Evolutionary conservation across 768 basidiomycete species (phyloP).

Genomic region (Flagelloscypha sp.): DNA sequence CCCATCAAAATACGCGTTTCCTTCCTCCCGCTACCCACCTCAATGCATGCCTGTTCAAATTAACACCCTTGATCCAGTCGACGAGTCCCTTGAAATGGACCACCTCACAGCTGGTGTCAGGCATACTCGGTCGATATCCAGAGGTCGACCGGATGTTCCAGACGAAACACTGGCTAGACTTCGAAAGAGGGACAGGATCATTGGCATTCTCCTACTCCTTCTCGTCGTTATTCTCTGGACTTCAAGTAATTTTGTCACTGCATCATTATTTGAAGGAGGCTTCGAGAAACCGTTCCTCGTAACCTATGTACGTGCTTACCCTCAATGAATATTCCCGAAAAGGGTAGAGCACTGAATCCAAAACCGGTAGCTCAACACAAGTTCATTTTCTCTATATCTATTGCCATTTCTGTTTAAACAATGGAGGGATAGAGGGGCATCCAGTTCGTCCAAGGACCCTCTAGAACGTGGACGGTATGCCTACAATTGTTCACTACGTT

Average conservation of each 20-base stretch:
- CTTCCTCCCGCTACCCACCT: no score
- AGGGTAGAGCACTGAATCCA: constrained; percentile 42
- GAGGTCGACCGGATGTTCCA: no score
- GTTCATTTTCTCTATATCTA: constrained; percentile 80
- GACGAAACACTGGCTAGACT: not conserved
- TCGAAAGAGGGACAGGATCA: constrained; percentile 3
- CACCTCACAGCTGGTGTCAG: no score
- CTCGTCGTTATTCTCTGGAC: constrained; percentile 87
- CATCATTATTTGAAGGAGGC: constrained; percentile 43
- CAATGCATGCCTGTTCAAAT: no score
- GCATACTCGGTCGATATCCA: no score
- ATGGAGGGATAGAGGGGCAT: no score
- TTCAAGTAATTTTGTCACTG: constrained; percentile 77
- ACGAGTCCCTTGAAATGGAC: no score
- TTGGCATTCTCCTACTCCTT: constrained; percentile 64
- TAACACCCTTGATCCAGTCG: no score
- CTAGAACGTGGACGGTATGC: no score
- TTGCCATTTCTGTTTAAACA: constrained; percentile 45
- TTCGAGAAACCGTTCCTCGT: constrained; percentile 88
- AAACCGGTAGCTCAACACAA: constrained; percentile 89
- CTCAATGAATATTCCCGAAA: not conserved
- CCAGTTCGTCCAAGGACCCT: no score
- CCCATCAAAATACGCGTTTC: no score
- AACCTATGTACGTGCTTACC: constrained; percentile 11
- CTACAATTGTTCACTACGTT: no score